Evolutionary conservation across 805 yeast genomes (phyloP).

Genomic region (Saccharomycopsis synnaedendra): DNA sequence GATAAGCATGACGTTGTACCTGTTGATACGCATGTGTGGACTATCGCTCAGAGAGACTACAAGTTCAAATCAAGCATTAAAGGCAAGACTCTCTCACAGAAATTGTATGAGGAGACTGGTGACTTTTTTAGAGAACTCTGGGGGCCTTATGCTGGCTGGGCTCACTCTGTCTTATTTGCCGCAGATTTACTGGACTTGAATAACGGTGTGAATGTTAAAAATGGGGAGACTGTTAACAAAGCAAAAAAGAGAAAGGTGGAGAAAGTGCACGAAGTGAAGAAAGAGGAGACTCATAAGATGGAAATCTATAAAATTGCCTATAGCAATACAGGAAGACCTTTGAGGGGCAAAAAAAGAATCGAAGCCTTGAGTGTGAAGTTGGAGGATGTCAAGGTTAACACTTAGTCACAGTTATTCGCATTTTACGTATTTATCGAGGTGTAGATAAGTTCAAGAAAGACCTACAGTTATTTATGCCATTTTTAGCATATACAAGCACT

Average conservation of each 20-base stretch:
- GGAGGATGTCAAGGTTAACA: background rate
- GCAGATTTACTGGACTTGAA: conserved; percentile 67
- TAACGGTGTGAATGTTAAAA: conserved; percentile 43
- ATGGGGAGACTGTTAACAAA: conserved; percentile 4
- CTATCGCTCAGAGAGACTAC: conserved; percentile 79
- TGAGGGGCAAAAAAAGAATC: background rate
- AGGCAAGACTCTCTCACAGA: conserved; percentile 35
- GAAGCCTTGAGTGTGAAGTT: background rate
- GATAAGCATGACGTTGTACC: conserved; percentile 86
- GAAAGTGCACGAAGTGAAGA: background rate
- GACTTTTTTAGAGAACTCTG: conserved; percentile 52
- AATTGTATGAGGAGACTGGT: conserved; percentile 45
- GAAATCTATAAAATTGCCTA: background rate
- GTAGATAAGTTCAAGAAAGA: too few species aligned
- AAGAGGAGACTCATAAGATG: background rate
- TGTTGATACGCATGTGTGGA: conserved; percentile 89
- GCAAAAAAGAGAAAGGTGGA: background rate
- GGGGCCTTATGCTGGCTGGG: conserved; percentile 98
- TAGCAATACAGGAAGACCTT: conserved; percentile 26
- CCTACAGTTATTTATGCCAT: too few species aligned
- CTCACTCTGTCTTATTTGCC: conserved; percentile 87
- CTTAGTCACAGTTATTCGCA: too few species aligned
- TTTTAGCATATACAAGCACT: too few species aligned
- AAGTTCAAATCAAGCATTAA: conserved; percentile 31
- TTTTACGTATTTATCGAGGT: too few species aligned